Evolutionary conservation across 352 stramenopile genomes (phyloP).

Genomic region (Phytophthora colocasiae): DNA sequence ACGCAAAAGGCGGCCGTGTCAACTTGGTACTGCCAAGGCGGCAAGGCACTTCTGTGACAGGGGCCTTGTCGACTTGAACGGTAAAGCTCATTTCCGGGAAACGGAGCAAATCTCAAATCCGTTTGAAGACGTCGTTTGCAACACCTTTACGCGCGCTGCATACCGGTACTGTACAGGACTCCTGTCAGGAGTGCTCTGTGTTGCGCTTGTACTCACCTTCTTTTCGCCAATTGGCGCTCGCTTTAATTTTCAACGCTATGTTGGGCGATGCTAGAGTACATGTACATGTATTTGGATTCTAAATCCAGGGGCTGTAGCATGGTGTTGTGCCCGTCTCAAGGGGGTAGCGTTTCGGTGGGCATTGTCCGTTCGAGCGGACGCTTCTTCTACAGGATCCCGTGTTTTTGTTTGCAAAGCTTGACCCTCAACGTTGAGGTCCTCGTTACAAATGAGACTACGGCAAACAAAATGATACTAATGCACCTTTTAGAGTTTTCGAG

Average conservation of each 20-base stretch:
- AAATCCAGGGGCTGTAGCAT: too few species aligned
- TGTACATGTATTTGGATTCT: not conserved
- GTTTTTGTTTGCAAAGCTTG: slow-evolving; percentile 5
- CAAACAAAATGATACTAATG: too few species aligned
- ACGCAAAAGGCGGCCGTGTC: too few species aligned
- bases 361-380: slow-evolving; percentile 8
- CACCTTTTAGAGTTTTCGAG: too few species aligned
- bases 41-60: too few species aligned
- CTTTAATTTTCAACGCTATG: not conserved
- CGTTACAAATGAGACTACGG: too few species aligned
- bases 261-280: not conserved
- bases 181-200: not conserved
- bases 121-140: slow-evolving; percentile 1
- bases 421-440: slow-evolving; percentile 25
- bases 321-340: slow-evolving; percentile 1
- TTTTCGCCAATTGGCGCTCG: too few species aligned
- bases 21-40: too few species aligned
- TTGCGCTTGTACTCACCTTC: not conserved
- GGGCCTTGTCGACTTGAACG: too few species aligned
- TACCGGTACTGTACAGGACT: too few species aligned
- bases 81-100: not conserved
- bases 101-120: slow-evolving; percentile 1
- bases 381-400: slow-evolving; percentile 8
- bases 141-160: slow-evolving; percentile 4
- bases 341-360: slow-evolving; percentile 8